These are phyloP conservation scores for Dictyostelium capitatum DNA, from an alignment of 78 protist species.

Conservation along the genomic window DNA sequence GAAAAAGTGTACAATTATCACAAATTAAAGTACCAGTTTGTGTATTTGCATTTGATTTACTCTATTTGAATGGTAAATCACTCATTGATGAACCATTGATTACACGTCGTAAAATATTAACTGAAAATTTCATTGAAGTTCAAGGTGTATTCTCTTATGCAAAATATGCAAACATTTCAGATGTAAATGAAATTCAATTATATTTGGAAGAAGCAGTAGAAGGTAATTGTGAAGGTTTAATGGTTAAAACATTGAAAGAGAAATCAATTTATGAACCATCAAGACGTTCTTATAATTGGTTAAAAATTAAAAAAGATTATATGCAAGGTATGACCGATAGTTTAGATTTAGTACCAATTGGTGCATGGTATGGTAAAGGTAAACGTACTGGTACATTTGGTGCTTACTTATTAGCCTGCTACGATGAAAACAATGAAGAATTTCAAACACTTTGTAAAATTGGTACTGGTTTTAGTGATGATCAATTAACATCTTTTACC, in stretches of 20 bases:
- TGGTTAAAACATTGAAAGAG: conserved; percentile 95
- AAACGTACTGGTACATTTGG: conserved; percentile 98
- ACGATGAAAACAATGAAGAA: conserved; percentile 93
- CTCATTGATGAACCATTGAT: conserved; percentile 80
- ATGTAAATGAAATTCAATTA: conserved; percentile 88
- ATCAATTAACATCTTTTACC: conserved; percentile 61
- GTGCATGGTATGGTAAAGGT: conserved; percentile 97
- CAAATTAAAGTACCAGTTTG: conserved; percentile 92
- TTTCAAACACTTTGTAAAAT: conserved; percentile 95
- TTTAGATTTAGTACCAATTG: conserved; percentile 98
- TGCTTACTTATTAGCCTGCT: conserved; percentile 96
- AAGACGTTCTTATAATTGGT: conserved; percentile 95
- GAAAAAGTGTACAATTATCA: conserved; percentile 87
- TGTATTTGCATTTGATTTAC: conserved; percentile 98
- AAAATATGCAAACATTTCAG: conserved; percentile 67
- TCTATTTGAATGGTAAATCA: conserved; percentile 95
- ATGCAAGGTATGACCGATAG: conserved; percentile 96
- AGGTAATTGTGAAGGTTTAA: conserved; percentile 97
- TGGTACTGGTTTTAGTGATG: conserved; percentile 97
- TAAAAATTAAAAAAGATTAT: conserved; percentile 98
- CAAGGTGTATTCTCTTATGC: conserved; percentile 89
- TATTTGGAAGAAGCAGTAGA: conserved; percentile 88
- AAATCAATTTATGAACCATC: conserved; percentile 94
- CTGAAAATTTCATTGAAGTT: conserved; percentile 47
- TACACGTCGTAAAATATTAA: conserved; percentile 73